phyloP scores from a whole-genome alignment of 345 rosid species.

The Syzygium oleosum region DNA sequence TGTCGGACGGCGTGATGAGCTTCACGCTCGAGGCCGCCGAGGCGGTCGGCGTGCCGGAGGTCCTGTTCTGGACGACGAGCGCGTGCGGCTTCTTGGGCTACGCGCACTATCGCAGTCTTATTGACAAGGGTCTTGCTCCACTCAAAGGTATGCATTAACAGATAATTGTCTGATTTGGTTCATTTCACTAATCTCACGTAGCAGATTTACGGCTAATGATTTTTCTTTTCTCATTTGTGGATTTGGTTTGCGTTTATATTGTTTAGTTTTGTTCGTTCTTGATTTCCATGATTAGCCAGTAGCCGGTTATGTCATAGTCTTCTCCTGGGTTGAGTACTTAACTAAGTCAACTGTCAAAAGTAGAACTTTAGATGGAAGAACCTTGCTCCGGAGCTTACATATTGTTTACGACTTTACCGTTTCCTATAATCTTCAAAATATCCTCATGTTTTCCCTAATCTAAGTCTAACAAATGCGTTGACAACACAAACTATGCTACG shows the following conservation, averaged over 20 bases:
- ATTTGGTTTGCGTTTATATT: neutral
- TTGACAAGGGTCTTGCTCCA: conserved; percentile 22
- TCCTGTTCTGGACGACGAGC: conserved; percentile 31
- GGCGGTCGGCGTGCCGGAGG: conserved; percentile 22
- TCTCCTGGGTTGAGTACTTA: no score
- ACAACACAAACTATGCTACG: no score
- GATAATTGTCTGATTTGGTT: neutral
- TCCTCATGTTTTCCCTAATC: no score
- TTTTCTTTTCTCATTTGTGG: neutral
- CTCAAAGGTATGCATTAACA: conserved; percentile 21
- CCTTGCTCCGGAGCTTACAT: no score
- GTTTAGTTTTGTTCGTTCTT: neutral
- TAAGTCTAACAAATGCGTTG: no score
- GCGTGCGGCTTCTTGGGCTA: conserved; percentile 24
- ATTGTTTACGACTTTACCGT: no score
- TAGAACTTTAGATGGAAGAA: no score
- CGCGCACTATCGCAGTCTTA: conserved; percentile 9
- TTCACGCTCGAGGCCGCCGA: conserved; percentile 28
- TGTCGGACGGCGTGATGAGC: conserved; percentile 29
- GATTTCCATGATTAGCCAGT: no score
- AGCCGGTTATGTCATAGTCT: no score
- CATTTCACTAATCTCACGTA: neutral
- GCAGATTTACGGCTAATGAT: neutral
- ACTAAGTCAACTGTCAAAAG: no score
- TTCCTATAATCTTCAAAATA: no score